Evolutionary conservation across 1,139 yeast species (phyloP).

Genomic region (Pneumocystis jirovecii): DNA sequence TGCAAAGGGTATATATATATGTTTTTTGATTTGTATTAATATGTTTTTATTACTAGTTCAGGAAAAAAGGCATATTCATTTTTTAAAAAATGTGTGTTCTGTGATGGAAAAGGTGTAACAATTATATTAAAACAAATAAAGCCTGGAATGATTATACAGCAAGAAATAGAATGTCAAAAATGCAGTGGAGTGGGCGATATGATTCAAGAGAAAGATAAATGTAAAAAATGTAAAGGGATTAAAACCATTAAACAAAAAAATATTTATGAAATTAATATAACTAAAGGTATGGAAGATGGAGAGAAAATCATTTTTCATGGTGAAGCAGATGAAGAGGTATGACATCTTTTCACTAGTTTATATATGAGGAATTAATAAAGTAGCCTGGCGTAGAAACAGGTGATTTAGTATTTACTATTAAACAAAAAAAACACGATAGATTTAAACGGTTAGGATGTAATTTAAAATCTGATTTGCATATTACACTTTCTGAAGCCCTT

Average conservation of each 20-base stretch:
- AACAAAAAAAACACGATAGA: constrained; percentile 32
- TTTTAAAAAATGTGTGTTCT: constrained; percentile 42
- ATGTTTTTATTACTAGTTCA: neutral
- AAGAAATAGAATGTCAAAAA: constrained; percentile 44
- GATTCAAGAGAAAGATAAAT: constrained; percentile 43
- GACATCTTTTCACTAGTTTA: constrained; percentile 6
- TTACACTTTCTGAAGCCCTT: constrained; percentile 66
- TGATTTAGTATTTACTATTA: constrained; percentile 51
- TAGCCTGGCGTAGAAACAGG: constrained; percentile 59
- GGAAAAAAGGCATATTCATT: constrained; percentile 41
- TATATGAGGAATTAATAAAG: neutral
- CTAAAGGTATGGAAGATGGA: constrained; percentile 52
- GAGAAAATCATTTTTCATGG: constrained; percentile 47
- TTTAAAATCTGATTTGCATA: constrained; percentile 41
- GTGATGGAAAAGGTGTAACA: constrained; percentile 59
- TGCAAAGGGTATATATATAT: constrained; percentile 6
- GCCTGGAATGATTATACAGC: constrained; percentile 61
- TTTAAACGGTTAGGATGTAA: constrained; percentile 53
- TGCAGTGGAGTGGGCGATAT: constrained; percentile 64
- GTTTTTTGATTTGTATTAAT: neutral
- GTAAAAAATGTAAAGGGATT: constrained; percentile 61
- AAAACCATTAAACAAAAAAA: constrained; percentile 52
- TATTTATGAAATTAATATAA: constrained; percentile 62
- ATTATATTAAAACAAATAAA: constrained; percentile 43
- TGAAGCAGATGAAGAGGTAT: constrained; percentile 54